Base-by-base conservation (phyloP, 805 yeast species). In the Saturnispora serradocipensis region DNA sequence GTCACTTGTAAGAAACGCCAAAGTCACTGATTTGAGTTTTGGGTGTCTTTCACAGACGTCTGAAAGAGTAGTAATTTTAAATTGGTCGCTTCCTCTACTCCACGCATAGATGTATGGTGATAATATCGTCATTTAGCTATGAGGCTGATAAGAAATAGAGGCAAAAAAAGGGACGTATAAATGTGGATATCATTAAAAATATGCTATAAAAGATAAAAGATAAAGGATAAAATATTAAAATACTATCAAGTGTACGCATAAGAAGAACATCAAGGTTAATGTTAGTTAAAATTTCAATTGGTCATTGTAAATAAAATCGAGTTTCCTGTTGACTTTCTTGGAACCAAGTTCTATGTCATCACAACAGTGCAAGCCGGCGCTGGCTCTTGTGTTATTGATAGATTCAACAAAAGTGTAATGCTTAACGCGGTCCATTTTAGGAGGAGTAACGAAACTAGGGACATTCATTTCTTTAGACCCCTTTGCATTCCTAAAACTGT, bases 71-170 rank as follows among this genome's bases (percentile, higher is more conserved):
- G 54, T 52, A 2, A 58, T 54, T 34, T 53, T 38, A 49, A 59
- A 66, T 10, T 45, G 22, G 2, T 50, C 15, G 34, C 60, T 58
- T 24, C 50, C 53, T 25, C 53, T 56, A 16, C 61, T 52, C 69
- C 69, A 66, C 6, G 67, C 62, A 44, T 61, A 66, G 3, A 66
- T 51, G 43, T 64, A 66, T 1, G 69, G 69, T 28, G 69, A 54
- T 30, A 64, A 56, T 5, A 54, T 45, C 1, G 67, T 61, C 64
- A 61, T 64, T 25, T 20, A 45, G 10, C 50, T 27, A 18, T 20
- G 15, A 15, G 28, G 13, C 45, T 44, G 24, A 20, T 30, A 11
- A 16, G 35, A 25, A 43, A 35, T 30, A 11, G 36, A n/a, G 39
- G 30, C 27, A 47, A 24, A 3, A 24, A 3, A 22, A 47, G 25